Evolutionary conservation across 805 yeast genomes (phyloP), one percentile per base, ranked within the genome.

Genomic region (Myxozyma neotropica): DNA sequence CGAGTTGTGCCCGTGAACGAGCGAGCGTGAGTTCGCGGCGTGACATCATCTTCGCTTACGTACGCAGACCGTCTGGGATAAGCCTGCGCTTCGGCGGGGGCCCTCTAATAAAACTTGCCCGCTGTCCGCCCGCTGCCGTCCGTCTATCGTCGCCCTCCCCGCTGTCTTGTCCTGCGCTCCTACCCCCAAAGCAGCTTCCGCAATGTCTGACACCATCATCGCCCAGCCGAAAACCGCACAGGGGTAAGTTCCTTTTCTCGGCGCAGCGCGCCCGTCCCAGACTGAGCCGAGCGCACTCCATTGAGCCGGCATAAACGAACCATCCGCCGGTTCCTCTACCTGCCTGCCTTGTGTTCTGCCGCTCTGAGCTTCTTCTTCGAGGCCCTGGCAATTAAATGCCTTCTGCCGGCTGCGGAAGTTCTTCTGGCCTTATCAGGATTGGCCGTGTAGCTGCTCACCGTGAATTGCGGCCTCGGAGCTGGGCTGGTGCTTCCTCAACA

Each of bases 131-230:
- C 46, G 46, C 47, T 27, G 38, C 40, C 47, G 38, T 12, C 40
- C 13, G 12, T 27, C 33, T 35, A 26, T 44, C 36, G 36, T 23
- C 45, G 19, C 39, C 13, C 54, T 33, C 31, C 44, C 52, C 31
- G 35, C 42, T 15, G 27, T 36, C 39, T 36, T 53, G 45, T 29
- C 36, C 50, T 19, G 27, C 38, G 36, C 46, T 33, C 40, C 33
- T n/a, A 26, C 53, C 23, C 33, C 21, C 39, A 7, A 21, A 43
- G 33, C 54, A 17, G 43, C 35, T 26, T 23, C 51, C 29, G 53
- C 53, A 33, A 60, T 60, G 64, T 57, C 64, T 26, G 64, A 60
- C 51, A 60, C 64, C n/a, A 60, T 60, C 54, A 60, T 60, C 36
- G 21, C 64, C 17, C 26, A 27, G 31, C 27, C 51, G 23, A 23